Evolutionary conservation across 1,284 basidiomycete species (phyloP), one percentile per base, ranked within the genome.

Genomic region (Puccinia polysora): DNA sequence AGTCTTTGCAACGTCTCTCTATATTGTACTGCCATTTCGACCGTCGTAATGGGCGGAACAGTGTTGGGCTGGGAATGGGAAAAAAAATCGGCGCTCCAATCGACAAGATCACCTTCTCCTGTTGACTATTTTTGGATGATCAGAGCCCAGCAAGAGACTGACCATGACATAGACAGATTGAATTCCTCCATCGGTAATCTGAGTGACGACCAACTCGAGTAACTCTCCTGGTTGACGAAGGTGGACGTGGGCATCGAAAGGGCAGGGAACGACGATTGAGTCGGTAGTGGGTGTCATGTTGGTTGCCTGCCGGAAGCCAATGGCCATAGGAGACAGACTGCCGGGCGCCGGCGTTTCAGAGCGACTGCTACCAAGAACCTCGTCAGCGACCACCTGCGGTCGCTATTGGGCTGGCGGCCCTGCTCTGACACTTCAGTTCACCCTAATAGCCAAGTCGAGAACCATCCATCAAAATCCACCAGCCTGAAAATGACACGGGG

Each of bases 161-260:
- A 68, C 65, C 96, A 99, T 99, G 59, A 99, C 92, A 82, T 97
- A 99, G 76, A 89, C 96, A 50, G 95, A 84, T 73, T 84, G 82
- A 78, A 98, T 91, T 0, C 96, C 96, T 60, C 96, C 96, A 78
- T 86, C 82, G 30, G 85, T 84, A 65, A 99, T 90, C 83, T 97
- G 94, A 50, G 93, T 91, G 4, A 89, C 88, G 49, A 98, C 91
- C 40, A 98, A 85, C 74, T 86, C 83, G 43, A 76, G 75, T 71
- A 89, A 88, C 77, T 96, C 83, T 43, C 85, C 81, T 43, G 89
- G 91, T 80, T 97, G 92, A 53, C 96, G 87, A 40, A 99, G 86
- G 80, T 99, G 96, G 74, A 97, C 94, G 82, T 99, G 94, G 79
- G 94, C 96, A 82, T 83, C 83, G 75, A 75, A 74, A 6, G 78